Conservation (phyloP, 495 filamentous ascomycete species). For the Stereocaulon alpinum region DNA sequence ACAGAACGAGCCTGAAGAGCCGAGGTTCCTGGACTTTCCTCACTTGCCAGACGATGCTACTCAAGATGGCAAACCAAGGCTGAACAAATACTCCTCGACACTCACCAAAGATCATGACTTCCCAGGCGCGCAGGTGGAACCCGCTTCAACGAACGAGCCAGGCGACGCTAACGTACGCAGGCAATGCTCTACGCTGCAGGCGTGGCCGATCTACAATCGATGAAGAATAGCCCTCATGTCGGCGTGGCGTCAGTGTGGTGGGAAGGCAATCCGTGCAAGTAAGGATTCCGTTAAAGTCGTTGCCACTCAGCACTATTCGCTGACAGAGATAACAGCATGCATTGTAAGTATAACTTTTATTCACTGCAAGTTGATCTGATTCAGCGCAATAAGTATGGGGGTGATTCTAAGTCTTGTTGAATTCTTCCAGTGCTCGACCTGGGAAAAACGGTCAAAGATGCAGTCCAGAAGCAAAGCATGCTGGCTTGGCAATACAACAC, state of each 20-base stretch:
- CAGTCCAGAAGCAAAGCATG: constrained; percentile 73
- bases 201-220: constrained; percentile 69
- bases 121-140: constrained; percentile 75
- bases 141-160: constrained; percentile 8
- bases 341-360: constrained; percentile 19
- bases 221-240: constrained; percentile 86
- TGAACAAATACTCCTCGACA: constrained; percentile 65
- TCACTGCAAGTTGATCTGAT: not conserved
- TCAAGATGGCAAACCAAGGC: constrained; percentile 48
- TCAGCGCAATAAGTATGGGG: not conserved
- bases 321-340: constrained; percentile 27
- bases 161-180: constrained; percentile 30
- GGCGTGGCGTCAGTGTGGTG: constrained; percentile 90
- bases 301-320: constrained; percentile 1
- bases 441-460: constrained; percentile 79
- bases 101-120: constrained; percentile 80
- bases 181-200: constrained; percentile 96
- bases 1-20: constrained; percentile 36
- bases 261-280: constrained; percentile 92
- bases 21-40: constrained; percentile 54
- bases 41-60: constrained; percentile 45
- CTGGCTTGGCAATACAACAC: constrained; percentile 92
- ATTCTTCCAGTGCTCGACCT: constrained; percentile 60
- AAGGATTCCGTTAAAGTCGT: constrained; percentile 15
- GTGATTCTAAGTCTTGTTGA: not conserved